Evolutionary conservation across 2,329 filamentous ascomycete species (phyloP), one percentile per base, ranked within the genome.

Genomic region (Penicillium sp.): DNA sequence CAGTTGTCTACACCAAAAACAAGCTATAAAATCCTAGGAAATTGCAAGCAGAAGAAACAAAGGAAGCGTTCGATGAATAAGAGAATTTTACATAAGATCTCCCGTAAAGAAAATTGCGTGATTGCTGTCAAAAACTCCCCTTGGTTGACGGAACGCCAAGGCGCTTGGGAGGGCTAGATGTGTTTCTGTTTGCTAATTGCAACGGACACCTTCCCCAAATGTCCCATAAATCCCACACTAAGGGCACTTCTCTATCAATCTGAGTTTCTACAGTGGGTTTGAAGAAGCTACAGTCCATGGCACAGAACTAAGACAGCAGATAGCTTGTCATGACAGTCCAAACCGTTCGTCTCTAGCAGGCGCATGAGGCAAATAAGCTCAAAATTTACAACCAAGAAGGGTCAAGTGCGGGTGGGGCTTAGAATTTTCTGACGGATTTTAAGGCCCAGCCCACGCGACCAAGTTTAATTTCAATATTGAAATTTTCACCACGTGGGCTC

Each of bases 161-260:
- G 16, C 49, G 49, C n/a, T 21, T 45, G 37, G 29, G 27, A 24
- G 21, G 24, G 37, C 27, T 45, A 16, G 39, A 52, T 43, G 49
- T 46, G 33, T 50, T 50, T 50, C 48, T 50, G 22, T 50, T 50
- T 39, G 27, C 33, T 39, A 50, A 39, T 49, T 33, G 16, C 27
- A 37, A 22, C 31, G n/a, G 21, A 19, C 24, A 31, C 11, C 31
- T 19, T 22, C 21, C 26, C 8, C 10, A 27, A 27, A 41, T 27
- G 35, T 13, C 14, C 21, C 19, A 37, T 11, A 21, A 9, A 27
- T 13, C 11, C 13, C 19, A 48, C 21, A 1, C 47, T 49, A n/a
- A 19, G 19, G 21, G 16, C 48, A 29, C 19, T 33, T 6, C 45
- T 5, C n/a, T 21, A 29, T n/a, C 1, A 4, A 10, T 47, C 26